These are phyloP conservation scores for Dactylellina cionopaga DNA, from an alignment of 2,329 filamentous ascomycete genomes.

Conservation along the genomic window DNA sequence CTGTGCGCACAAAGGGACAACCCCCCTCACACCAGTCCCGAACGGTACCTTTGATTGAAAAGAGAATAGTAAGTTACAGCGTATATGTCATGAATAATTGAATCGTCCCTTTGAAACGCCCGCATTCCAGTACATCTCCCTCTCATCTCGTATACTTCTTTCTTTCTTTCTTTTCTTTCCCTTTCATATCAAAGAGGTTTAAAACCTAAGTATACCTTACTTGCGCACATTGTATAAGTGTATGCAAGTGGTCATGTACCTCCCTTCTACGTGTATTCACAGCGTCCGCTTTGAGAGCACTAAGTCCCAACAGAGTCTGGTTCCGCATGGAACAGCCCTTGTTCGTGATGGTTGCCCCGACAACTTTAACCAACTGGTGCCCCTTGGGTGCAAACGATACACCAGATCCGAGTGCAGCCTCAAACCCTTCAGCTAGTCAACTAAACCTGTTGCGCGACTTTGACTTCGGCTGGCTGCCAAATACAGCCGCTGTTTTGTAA, in stretches of 20 bases:
- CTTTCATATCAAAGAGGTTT: too few species aligned
- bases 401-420: conserved; percentile 15
- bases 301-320: neutral
- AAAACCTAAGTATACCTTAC: too few species aligned
- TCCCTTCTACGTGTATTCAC: too few species aligned
- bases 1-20: conserved; percentile 39
- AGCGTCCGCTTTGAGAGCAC: neutral
- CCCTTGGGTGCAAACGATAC: conserved; percentile 22
- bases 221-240: too few species aligned
- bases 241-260: too few species aligned
- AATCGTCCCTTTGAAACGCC: neutral
- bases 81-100: neutral
- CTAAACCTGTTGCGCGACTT: conserved; percentile 32
- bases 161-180: too few species aligned
- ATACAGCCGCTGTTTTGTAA: conserved; percentile 28
- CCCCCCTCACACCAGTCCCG: neutral
- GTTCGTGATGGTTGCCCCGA: conserved; percentile 37
- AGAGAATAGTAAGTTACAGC: neutral
- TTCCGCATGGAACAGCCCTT: neutral
- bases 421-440: neutral
- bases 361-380: conserved; percentile 10
- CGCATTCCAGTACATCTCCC: too few species aligned
- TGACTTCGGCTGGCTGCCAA: conserved; percentile 1
- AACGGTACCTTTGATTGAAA: conserved; percentile 21
- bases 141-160: too few species aligned